phyloP scores from a whole-genome alignment of 2,329 filamentous ascomycete species.

The Plenodomus tracheiphilus region DNA sequence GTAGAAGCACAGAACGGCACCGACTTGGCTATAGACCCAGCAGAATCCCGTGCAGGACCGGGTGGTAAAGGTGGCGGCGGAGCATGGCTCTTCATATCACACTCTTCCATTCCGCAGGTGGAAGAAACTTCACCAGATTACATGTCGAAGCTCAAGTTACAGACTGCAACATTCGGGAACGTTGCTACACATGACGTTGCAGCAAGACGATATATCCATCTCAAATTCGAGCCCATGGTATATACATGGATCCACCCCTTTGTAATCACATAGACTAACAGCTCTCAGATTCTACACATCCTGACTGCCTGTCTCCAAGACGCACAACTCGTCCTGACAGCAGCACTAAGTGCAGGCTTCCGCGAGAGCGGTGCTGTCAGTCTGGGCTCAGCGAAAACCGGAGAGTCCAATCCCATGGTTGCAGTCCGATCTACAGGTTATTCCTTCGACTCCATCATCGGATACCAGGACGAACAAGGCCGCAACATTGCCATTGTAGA shows the following conservation, averaged over 20 bases:
- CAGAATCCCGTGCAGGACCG: conserved; percentile 58
- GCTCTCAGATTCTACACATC: conserved; percentile 78
- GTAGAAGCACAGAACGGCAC: neutral
- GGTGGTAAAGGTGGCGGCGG: conserved; percentile 83
- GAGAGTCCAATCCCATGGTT: conserved; percentile 69
- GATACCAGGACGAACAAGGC: conserved; percentile 50
- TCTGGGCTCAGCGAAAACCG: conserved; percentile 48
- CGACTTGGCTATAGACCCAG: neutral
- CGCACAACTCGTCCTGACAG: conserved; percentile 74
- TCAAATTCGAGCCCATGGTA: conserved; percentile 97
- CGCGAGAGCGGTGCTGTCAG: conserved; percentile 86
- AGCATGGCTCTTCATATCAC: conserved; percentile 84
- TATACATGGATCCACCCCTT: conserved; percentile 32
- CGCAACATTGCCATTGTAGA: conserved; percentile 58
- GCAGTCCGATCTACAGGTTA: conserved; percentile 84
- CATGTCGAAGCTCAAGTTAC: conserved; percentile 47
- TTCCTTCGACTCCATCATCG: conserved; percentile 79
- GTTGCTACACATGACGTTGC: neutral
- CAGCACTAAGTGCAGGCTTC: conserved; percentile 80
- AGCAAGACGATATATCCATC: conserved; percentile 64
- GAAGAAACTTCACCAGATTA: conserved; percentile 14
- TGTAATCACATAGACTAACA: conserved; percentile 23
- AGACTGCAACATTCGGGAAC: neutral
- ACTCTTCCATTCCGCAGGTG: conserved; percentile 64
- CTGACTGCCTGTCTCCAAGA: conserved; percentile 74